Base-by-base conservation (phyloP, 805 yeast genomes). In the Candida silvatica region DNA sequence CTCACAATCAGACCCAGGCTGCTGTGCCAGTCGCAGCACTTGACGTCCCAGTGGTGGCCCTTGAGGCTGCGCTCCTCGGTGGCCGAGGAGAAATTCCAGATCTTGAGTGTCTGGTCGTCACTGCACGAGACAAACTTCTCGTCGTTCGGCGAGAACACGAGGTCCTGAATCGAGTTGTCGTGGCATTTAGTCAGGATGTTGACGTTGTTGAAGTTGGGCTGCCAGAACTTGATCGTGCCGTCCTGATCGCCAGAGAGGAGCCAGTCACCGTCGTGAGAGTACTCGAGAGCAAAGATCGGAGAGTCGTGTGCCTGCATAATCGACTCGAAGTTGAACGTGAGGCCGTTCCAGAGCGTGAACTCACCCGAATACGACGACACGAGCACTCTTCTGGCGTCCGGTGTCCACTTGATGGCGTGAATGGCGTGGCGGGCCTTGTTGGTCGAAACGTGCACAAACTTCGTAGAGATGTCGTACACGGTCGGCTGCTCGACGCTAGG, bases 31-130 rank as follows among this genome's bases (percentile, higher is more conserved):
- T 92, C 97, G 36, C 94, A 84, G 36, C 88, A 77, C 54, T 92
- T 92, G 17, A 92, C 97, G 59, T 92, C 99, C 99, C 99, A 92
- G 55, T 94, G 95, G 59, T 92, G 99, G 2, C 97, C 97, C 17
- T 77, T 69, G 36, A 92, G 64, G 0, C 74, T 67, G 32, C 83
- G 62, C 52, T 92, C 99, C 46, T 85, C 92, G 39, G 71, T 64
- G 25, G 92, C 92, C 51, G 81, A 84, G 51, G 84, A 80, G 60
- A 92, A 92, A 59, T 88, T 85, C 97, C 97, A 92, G 26, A 92
- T 79, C 54, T 92, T 94, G 41, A 90, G 64, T 5, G 80, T 71
- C 34, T 86, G 81, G 58, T 92, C 99, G 59, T 92, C 99, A 15
- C 94, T 82, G 45, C 94, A 83, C 1, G 95, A 83, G n/a, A 87